A percentile compares a stretch with the other conserved stretches of the same genome.
Evolutionary conservation across 345 rosid genomes (phyloP).

Genomic region (Lepidium aucheri): DNA sequence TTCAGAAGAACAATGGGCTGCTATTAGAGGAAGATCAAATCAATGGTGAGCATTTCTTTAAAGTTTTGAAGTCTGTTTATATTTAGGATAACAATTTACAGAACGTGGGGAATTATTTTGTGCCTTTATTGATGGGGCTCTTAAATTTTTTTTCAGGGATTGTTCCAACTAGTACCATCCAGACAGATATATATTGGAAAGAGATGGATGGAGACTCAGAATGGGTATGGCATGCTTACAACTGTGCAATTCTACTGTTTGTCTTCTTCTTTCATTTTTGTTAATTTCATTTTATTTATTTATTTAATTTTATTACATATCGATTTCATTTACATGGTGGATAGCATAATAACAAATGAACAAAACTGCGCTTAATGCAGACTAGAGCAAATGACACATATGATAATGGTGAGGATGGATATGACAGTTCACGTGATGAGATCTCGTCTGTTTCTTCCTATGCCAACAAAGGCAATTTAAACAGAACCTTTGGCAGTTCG

Average conservation of each 20-base stretch:
- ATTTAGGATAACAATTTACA: not conserved
- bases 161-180: slow-evolving; percentile 66
- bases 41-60: slow-evolving; percentile 46
- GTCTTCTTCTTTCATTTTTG: not conserved
- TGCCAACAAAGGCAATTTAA: slow-evolving; percentile 49
- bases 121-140: not conserved
- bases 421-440: slow-evolving; percentile 92
- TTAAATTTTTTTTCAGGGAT: slow-evolving; percentile 43
- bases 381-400: slow-evolving; percentile 61
- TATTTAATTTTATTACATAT: not conserved
- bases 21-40: slow-evolving; percentile 58
- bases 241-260: not conserved
- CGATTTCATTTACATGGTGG: no score
- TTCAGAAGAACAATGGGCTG: slow-evolving; percentile 68
- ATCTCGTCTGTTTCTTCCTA: slow-evolving; percentile 81
- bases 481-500: slow-evolving; percentile 68
- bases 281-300: not conserved
- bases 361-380: slow-evolving; percentile 32
- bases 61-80: slow-evolving; percentile 1
- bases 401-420: slow-evolving; percentile 72
- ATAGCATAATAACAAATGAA: not conserved
- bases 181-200: slow-evolving; percentile 76
- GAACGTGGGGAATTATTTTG: not conserved
- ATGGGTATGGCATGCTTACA: slow-evolving; percentile 56
- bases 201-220: slow-evolving; percentile 94